Percentiles rank a stretch among this genome's conserved stretches.
Conservation (phyloP, 2,329 filamentous ascomycete species). For the Aspergillus sp. region DNA sequence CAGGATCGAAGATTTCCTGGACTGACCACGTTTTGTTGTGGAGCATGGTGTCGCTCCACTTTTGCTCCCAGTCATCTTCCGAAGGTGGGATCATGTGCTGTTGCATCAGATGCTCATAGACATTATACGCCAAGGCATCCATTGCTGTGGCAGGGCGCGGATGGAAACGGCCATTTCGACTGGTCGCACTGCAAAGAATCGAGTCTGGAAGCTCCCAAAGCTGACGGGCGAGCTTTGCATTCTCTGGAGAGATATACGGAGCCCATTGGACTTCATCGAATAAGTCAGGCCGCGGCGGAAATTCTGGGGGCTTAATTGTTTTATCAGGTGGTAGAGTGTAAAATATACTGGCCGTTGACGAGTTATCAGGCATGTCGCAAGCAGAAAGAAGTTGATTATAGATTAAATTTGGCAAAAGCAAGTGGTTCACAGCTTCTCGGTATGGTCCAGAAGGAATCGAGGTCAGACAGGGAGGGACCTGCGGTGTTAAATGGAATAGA, state of each 20-base stretch:
- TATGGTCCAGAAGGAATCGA: too few species aligned
- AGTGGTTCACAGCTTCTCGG: too few species aligned
- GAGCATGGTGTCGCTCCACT: constrained; percentile 5
- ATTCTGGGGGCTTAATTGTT: constrained; percentile 8
- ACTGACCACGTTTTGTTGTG: constrained; percentile 8
- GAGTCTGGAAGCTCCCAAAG: constrained; percentile 23
- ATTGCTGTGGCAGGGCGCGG: constrained; percentile 1
- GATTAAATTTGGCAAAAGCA: too few species aligned
- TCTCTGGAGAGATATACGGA: constrained; percentile 12
- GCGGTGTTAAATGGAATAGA: too few species aligned
- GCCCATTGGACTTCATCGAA: constrained; percentile 22
- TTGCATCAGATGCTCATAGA: constrained; percentile 26
- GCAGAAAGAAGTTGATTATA: too few species aligned
- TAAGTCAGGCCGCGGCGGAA: constrained; percentile 20
- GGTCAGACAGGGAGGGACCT: too few species aligned
- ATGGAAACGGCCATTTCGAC: constrained; percentile 3
- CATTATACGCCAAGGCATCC: constrained; percentile 21
- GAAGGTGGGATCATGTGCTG: constrained; percentile 13
- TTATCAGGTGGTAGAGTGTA: background rate
- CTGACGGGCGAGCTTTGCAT: constrained; percentile 20
- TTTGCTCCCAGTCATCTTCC: constrained; percentile 7
- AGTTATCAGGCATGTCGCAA: background rate
- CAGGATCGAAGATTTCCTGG: constrained; percentile 11
- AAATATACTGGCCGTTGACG: background rate
- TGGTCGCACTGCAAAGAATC: constrained; percentile 9